Conservation (phyloP, 2,329 filamentous ascomycete genomes). For the Aphanocladium album region DNA sequence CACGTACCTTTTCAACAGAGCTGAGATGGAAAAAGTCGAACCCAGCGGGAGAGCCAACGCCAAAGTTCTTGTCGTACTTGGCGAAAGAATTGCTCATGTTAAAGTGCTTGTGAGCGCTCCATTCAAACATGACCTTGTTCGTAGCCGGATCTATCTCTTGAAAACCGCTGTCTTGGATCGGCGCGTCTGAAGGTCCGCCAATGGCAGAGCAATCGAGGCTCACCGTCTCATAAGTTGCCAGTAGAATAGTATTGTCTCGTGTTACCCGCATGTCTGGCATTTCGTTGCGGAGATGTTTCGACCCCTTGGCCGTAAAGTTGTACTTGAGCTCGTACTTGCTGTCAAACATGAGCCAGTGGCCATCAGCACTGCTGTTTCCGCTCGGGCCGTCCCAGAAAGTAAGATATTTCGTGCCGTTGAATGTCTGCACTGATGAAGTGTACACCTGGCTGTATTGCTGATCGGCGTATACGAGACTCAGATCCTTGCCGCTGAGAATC, state of each 20-base stretch:
- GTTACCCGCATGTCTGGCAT: conserved; percentile 42
- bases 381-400: conserved; percentile 31
- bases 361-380: conserved; percentile 24
- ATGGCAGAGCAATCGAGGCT: conserved; percentile 25
- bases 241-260: conserved; percentile 33
- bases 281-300: conserved; percentile 30
- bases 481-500: conserved; percentile 30
- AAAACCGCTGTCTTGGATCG: conserved; percentile 32
- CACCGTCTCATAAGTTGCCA: conserved; percentile 36
- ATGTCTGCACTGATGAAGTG: conserved; percentile 23
- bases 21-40: conserved; percentile 38
- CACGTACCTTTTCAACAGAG: conserved; percentile 28
- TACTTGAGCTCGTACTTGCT: conserved; percentile 32
- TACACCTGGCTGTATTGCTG: conserved; percentile 25
- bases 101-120: conserved; percentile 31
- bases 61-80: conserved; percentile 24
- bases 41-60: conserved; percentile 23
- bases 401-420: conserved; percentile 28
- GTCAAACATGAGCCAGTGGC: conserved; percentile 28
- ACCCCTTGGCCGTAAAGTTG: conserved; percentile 32
- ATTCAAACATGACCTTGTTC: conserved; percentile 32
- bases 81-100: conserved; percentile 22
- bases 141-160: conserved; percentile 35
- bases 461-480: conserved; percentile 34
- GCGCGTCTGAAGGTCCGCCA: conserved; percentile 26